Base-by-base conservation (phyloP, 768 basidiomycete species). In the Rhizopogon roseolus region DNA sequence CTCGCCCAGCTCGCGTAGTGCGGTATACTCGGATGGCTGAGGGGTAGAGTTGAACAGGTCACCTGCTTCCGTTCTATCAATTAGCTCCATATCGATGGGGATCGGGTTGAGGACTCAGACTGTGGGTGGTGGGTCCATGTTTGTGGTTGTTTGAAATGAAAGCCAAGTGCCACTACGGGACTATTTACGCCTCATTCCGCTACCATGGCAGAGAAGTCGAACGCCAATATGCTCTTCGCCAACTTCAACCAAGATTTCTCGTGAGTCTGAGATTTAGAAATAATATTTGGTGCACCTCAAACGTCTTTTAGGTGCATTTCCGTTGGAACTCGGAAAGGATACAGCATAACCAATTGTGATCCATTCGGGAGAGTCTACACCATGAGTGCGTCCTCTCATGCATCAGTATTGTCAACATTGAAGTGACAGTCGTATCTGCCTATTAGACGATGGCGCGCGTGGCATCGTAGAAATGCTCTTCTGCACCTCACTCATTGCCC, bases 401-500 rank as follows among this genome's bases (percentile, higher is more conserved):
- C 17, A 40, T 41, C 11, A 38, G 28, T 34, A 46, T 29, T 42
- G 19, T n/a, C 7, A 48, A 27, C 49, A 29, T n/a, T 25, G 41
- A 25, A 2, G 2, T 36, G n/a, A 52, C 50, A 29, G 25, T 13
- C 11, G 5, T 37, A 29, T 25, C 53, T 27, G 34, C 10, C 9
- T 37, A 17, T 29, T 56, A 93, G 96, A 89, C 62, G 94, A 98
- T 55, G 95, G 96, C 7, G 92, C 96, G 2, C 82, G 90, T 16
- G 93, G 94, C 22, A 97, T 97, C 57, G 96, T 98, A 14, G 97
- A 99, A 72, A 99, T 99, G 97, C 78, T 99, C 55, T 99, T 99
- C 76, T 98, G 95, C 73, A 99, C 97, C 5, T 97, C 94, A 19
- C 82, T 99, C 57, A 93, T 99, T 44, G 97, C 97, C 1, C 80